Conservation (phyloP, 495 filamentous ascomycete species). For the Poronia punctata region DNA sequence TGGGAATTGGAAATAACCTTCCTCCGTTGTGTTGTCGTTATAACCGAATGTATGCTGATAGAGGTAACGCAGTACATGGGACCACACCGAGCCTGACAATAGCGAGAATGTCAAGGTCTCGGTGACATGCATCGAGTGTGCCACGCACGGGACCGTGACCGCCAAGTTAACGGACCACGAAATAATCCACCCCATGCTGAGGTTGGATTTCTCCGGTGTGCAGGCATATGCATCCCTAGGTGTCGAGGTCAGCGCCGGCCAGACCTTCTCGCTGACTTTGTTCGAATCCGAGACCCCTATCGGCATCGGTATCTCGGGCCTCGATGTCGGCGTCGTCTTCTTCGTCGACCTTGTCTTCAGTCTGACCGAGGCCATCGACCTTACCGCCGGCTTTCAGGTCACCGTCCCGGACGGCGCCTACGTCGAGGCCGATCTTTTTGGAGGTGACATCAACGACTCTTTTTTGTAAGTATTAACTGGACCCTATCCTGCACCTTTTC, state of each 20-base stretch:
- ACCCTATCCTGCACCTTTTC: neutral
- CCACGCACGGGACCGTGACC: conserved; percentile 18
- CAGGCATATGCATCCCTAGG: conserved; percentile 17
- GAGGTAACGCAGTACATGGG: conserved; percentile 9
- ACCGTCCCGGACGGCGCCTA: conserved; percentile 22
- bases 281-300: conserved; percentile 17
- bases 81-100: neutral
- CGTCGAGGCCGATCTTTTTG: conserved; percentile 22
- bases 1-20: neutral
- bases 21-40: neutral
- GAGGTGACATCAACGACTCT: conserved; percentile 22
- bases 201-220: conserved; percentile 15
- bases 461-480: conserved; percentile 21
- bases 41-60: no score
- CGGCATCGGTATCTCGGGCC: conserved; percentile 16
- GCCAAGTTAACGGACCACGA: conserved; percentile 14
- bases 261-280: conserved; percentile 17
- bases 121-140: conserved; percentile 17
- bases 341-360: conserved; percentile 29
- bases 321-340: conserved; percentile 23
- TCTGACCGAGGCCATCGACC: conserved; percentile 23
- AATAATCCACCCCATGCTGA: conserved; percentile 12
- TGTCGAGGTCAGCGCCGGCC: conserved; percentile 7
- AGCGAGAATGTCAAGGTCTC: conserved; percentile 13
- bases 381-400: conserved; percentile 27